Conservation (phyloP, 1,139 yeast genomes). For the Sugiyamaella grinbergsii region DNA sequence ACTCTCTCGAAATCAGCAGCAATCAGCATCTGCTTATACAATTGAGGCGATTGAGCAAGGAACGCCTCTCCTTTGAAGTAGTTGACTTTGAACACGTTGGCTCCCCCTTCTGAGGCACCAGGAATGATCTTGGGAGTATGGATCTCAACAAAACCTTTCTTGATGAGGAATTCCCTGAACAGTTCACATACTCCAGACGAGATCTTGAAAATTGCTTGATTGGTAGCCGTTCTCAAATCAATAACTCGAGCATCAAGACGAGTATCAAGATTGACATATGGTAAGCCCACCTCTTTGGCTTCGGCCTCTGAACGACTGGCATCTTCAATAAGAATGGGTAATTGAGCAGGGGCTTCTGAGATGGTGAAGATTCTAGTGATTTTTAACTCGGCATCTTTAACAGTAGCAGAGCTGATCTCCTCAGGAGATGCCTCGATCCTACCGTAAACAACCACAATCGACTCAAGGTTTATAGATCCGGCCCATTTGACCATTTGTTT, state of each 20-base stretch:
- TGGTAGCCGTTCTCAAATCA: slow-evolving; percentile 93
- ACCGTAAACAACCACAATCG: slow-evolving; percentile 91
- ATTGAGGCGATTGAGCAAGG: slow-evolving; percentile 97
- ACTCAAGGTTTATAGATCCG: slow-evolving; percentile 79
- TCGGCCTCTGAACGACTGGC: slow-evolving; percentile 94
- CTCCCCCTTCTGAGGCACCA: slow-evolving; percentile 97
- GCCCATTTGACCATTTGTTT: slow-evolving; percentile 98
- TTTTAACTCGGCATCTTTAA: slow-evolving; percentile 85
- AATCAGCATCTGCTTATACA: slow-evolving; percentile 95
- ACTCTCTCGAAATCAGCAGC: slow-evolving; percentile 97
- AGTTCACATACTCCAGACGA: slow-evolving; percentile 86
- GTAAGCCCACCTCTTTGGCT: slow-evolving; percentile 89
- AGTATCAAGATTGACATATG: slow-evolving; percentile 93
- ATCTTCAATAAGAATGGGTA: slow-evolving; percentile 94
- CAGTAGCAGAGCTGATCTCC: slow-evolving; percentile 84
- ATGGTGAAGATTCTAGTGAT: slow-evolving; percentile 73
- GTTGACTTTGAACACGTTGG: slow-evolving; percentile 89
- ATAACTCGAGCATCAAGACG: slow-evolving; percentile 93
- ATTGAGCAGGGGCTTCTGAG: slow-evolving; percentile 86
- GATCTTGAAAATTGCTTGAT: slow-evolving; percentile 94
- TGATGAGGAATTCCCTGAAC: slow-evolving; percentile 81
- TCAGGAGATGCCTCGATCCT: slow-evolving; percentile 80
- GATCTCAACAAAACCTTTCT: slow-evolving; percentile 76
- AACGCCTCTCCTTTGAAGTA: slow-evolving; percentile 93
- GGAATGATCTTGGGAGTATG: slow-evolving; percentile 96